phyloP scores from a whole-genome alignment of 2,329 filamentous ascomycete genomes.

The Diaporthe ilicicola region DNA sequence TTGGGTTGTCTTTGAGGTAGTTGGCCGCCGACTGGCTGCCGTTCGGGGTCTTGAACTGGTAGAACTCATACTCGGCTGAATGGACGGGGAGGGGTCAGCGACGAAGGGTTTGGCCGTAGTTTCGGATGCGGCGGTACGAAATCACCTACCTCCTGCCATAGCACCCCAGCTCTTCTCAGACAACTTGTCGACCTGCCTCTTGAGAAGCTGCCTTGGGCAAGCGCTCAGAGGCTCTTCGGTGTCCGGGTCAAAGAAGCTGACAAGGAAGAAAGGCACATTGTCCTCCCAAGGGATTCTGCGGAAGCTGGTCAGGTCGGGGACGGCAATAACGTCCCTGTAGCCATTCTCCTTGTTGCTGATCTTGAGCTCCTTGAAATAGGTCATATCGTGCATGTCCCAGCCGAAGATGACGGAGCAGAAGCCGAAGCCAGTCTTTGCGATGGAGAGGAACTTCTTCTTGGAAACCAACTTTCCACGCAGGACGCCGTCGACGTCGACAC shows the following conservation, averaged over 20 bases:
- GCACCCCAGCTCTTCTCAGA: constrained; percentile 76
- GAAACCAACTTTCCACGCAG: constrained; percentile 90
- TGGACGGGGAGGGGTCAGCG: background rate
- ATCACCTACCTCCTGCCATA: constrained; percentile 84
- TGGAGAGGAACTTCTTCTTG: constrained; percentile 90
- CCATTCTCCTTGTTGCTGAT: constrained; percentile 93
- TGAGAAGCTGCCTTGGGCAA: constrained; percentile 81
- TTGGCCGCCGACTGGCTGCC: constrained; percentile 74
- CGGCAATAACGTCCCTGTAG: constrained; percentile 84
- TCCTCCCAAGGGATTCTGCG: constrained; percentile 91
- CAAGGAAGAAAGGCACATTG: constrained; percentile 84
- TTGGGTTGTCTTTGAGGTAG: constrained; percentile 78
- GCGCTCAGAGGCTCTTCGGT: constrained; percentile 75
- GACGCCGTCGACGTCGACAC: constrained; percentile 86
- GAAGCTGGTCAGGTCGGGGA: constrained; percentile 81
- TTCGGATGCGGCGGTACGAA: background rate
- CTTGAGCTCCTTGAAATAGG: constrained; percentile 83
- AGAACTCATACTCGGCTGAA: constrained; percentile 93
- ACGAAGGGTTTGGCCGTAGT: no score
- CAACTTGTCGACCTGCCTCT: constrained; percentile 72
- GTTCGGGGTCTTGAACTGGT: constrained; percentile 80
- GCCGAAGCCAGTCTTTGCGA: constrained; percentile 83
- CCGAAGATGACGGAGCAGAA: constrained; percentile 96
- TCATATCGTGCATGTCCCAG: constrained; percentile 97
- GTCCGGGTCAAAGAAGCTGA: constrained; percentile 86